Percentiles rank a stretch among this genome's conserved stretches.
These are phyloP conservation scores for Bauhinia variegata DNA, from an alignment of 306 rosid species.

Conservation along the genomic window DNA sequence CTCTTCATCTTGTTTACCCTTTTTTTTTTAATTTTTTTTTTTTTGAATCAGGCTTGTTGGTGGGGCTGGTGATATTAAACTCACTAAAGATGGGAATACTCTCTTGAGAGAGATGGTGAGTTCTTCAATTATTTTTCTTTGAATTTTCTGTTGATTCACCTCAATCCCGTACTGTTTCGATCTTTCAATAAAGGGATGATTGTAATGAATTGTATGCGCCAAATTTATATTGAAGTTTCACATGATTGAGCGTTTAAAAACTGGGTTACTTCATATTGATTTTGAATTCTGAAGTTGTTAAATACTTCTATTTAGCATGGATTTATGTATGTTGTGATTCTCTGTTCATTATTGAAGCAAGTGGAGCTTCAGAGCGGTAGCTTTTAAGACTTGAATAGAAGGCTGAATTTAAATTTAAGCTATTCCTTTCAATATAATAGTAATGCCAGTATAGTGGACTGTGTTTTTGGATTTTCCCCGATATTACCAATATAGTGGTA, in stretches of 20 bases:
- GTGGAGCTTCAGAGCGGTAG: background rate
- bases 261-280: no score
- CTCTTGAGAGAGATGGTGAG: conserved; percentile 89
- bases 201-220: background rate
- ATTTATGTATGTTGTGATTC: background rate
- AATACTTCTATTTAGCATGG: background rate
- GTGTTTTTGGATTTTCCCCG: background rate
- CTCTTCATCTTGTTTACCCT: background rate
- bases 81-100: conserved; percentile 97
- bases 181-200: background rate
- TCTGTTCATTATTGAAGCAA: background rate
- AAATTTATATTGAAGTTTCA: background rate
- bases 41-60: conserved; percentile 80
- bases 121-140: background rate
- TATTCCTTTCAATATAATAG: background rate
- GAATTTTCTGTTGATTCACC: background rate
- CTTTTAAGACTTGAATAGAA: background rate
- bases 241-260: background rate
- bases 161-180: background rate
- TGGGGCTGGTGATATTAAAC: conserved; percentile 94
- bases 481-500: background rate
- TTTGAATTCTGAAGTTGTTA: background rate
- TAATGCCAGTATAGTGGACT: background rate
- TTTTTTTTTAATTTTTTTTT: background rate
- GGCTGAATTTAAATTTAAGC: background rate